A percentile compares a stretch with the other conserved stretches of the same genome.
These are phyloP conservation scores for Flaveria ramosissima DNA, from an alignment of 129 eudicot genomes.

Conservation along the genomic window DNA sequence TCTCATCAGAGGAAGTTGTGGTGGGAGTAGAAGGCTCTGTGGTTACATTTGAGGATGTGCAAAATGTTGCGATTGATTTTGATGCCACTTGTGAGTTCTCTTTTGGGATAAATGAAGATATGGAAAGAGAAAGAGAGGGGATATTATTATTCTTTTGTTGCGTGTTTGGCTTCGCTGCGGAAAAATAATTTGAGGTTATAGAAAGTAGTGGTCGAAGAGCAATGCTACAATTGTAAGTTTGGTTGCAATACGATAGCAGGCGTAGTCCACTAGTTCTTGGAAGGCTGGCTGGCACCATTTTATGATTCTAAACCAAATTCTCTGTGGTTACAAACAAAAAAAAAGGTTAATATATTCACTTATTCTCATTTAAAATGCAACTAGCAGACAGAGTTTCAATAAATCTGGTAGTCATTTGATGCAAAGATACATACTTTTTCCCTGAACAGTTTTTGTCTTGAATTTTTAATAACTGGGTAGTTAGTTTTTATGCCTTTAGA, in stretches of 20 bases:
- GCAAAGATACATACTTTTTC: background rate
- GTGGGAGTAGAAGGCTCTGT: slow-evolving; percentile 30
- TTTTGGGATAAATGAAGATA: slow-evolving; percentile 27
- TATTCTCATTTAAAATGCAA: background rate
- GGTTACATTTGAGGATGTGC: slow-evolving; percentile 39
- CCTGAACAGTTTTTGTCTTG: background rate
- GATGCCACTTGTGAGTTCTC: slow-evolving; percentile 7
- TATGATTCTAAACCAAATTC: background rate
- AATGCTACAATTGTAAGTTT: slow-evolving; percentile 30
- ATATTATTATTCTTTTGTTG: slow-evolving; percentile 27
- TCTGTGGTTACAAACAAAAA: background rate
- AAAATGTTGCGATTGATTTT: slow-evolving; percentile 24
- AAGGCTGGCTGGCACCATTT: slow-evolving; percentile 56
- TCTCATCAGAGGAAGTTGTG: slow-evolving; percentile 20
- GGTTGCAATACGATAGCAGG: slow-evolving; percentile 43
- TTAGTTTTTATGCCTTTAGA: no score
- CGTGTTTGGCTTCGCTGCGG: slow-evolving; percentile 21
- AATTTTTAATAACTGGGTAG: no score
- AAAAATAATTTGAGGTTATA: slow-evolving; percentile 24
- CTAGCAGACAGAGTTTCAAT: slow-evolving; percentile 4
- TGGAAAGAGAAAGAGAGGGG: slow-evolving; percentile 25
- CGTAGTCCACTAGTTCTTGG: slow-evolving; percentile 44
- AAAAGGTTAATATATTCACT: background rate
- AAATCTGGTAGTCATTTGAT: background rate
- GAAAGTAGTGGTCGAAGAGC: slow-evolving; percentile 38